A percentile compares a stretch with the other conserved stretches of the same genome.
phyloP scores from a whole-genome alignment of 2,329 filamentous ascomycete species.

The Gnomoniopsis sp. region DNA sequence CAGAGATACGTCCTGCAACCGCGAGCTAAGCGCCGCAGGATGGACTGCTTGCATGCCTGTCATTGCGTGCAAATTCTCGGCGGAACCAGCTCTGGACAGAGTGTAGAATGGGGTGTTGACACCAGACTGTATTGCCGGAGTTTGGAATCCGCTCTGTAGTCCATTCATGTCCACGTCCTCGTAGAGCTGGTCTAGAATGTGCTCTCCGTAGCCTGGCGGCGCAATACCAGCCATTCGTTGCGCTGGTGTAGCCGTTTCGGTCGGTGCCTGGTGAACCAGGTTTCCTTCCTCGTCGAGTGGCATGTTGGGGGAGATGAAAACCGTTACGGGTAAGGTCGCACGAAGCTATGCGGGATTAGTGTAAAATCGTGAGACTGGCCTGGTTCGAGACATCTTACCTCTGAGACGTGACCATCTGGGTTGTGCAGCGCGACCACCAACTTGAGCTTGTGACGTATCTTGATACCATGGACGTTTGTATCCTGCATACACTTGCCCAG shows the following conservation, averaged over 20 bases:
- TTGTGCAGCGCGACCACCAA: slow-evolving; percentile 89
- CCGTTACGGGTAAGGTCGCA: slow-evolving; percentile 83
- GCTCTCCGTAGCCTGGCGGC: slow-evolving; percentile 89
- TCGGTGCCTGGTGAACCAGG: slow-evolving; percentile 61
- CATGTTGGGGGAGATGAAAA: slow-evolving; percentile 94
- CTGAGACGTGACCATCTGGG: slow-evolving; percentile 89
- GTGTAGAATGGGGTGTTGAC: slow-evolving; percentile 76
- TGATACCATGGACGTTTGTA: slow-evolving; percentile 83
- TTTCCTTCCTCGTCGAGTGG: slow-evolving; percentile 85
- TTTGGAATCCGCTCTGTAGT: slow-evolving; percentile 55
- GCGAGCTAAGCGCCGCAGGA: slow-evolving; percentile 58
- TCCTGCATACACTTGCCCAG: slow-evolving; percentile 85
- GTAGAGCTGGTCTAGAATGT: slow-evolving; percentile 86
- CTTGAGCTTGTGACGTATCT: slow-evolving; percentile 88
- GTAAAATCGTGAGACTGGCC: slow-evolving; percentile 4
- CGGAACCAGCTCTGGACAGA: slow-evolving; percentile 70
- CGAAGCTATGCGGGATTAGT: slow-evolving; percentile 56
- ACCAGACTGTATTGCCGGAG: slow-evolving; percentile 67
- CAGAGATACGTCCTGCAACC: slow-evolving; percentile 65
- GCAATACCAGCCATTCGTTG: slow-evolving; percentile 63
- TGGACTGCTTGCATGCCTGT: slow-evolving; percentile 42
- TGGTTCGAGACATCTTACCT: slow-evolving; percentile 49
- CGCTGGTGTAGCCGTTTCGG: slow-evolving; percentile 41
- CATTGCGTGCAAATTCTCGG: slow-evolving; percentile 71
- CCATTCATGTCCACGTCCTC: slow-evolving; percentile 78